Evolutionary conservation across 768 basidiomycete species (phyloP), one percentile per base, ranked within the genome.

Genomic region (Kwoniella newhampshirensis): DNA sequence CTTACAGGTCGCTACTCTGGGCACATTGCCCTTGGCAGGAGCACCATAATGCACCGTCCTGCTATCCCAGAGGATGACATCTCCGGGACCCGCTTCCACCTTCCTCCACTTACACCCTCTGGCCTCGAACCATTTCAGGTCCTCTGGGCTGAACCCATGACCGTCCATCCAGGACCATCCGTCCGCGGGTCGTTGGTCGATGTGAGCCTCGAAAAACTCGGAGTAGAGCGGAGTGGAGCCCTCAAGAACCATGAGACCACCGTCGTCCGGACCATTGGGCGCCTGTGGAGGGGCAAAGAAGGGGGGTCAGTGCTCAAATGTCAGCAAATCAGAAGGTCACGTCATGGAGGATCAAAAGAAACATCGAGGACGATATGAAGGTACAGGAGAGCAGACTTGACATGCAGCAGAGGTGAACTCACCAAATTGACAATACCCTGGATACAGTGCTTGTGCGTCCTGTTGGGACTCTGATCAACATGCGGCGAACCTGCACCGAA

Each of bases 211-310:
- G 51, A 53, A 60, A 23, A 63, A 42, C 26, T 68, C 50, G 15
- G 43, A 40, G 43, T 64, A 62, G 3, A 65, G 42, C 5, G 42
- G 41, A 20, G 36, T 42, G 13, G 67, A 68, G 13, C 63, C 57
- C 37, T 59, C 46, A 4, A 68, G 51, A 13, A 53, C 62, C 27
- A 77, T 68, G 1, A 79, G 64, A 8, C 78, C 77, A 17, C 78
- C 78, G 41, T 79, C 78, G 28, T 76, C 54, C 2, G 73, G 72
- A 18, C 77, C 78, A 15, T 42, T n/a, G 40, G 40, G 40, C 32
- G 32, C 32, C 32, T 32, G 13, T 13, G 21, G 6, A 17, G 7
- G 7, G 27, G 21, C 11, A 25, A 47, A 12, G 21, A 25, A 28
- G 6, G 21, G 45, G 13, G 5, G 45, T 17, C 17, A 47, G 37